These are phyloP conservation scores for Neofusicoccum umdonicola DNA, from an alignment of 2,329 filamentous ascomycete species.

Conservation along the genomic window DNA sequence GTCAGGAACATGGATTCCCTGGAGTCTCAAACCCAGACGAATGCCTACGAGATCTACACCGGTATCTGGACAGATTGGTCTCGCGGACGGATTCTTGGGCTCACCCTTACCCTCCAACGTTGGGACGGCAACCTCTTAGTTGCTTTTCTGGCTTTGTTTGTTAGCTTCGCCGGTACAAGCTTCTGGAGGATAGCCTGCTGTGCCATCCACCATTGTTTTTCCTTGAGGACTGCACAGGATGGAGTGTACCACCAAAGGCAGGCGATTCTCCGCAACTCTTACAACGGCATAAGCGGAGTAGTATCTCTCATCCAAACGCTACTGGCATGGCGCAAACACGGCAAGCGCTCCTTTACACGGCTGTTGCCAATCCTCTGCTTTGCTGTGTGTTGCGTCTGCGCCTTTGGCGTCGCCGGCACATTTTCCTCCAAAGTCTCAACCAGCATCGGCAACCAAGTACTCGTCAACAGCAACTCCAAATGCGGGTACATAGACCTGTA, in stretches of 20 bases:
- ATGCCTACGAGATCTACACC: neutral
- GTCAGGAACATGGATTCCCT: too few species aligned
- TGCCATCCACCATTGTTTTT: constrained; percentile 25
- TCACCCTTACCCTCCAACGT: constrained; percentile 22
- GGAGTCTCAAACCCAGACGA: too few species aligned
- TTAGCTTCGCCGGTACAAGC: constrained; percentile 22
- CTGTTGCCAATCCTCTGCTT: constrained; percentile 26
- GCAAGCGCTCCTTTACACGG: neutral
- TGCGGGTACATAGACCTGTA: constrained; percentile 23
- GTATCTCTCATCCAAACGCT: neutral
- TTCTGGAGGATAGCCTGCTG: constrained; percentile 34
- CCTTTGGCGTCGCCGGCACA: constrained; percentile 29
- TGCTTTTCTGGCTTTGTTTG: constrained; percentile 27
- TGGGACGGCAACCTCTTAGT: constrained; percentile 22
- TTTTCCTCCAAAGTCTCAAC: constrained; percentile 35
- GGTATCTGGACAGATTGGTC: constrained; percentile 26
- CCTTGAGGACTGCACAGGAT: constrained; percentile 24
- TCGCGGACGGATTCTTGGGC: constrained; percentile 17
- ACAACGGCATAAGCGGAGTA: constrained; percentile 21
- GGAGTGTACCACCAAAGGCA: constrained; percentile 34
- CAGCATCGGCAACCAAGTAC: constrained; percentile 29
- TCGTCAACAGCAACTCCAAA: constrained; percentile 26
- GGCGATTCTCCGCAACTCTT: constrained; percentile 32
- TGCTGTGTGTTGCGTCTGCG: constrained; percentile 22
- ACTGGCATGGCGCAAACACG: constrained; percentile 18